phyloP scores from a whole-genome alignment of 192 early-diverging fungal species.

The Podochytrium sp. region DNA sequence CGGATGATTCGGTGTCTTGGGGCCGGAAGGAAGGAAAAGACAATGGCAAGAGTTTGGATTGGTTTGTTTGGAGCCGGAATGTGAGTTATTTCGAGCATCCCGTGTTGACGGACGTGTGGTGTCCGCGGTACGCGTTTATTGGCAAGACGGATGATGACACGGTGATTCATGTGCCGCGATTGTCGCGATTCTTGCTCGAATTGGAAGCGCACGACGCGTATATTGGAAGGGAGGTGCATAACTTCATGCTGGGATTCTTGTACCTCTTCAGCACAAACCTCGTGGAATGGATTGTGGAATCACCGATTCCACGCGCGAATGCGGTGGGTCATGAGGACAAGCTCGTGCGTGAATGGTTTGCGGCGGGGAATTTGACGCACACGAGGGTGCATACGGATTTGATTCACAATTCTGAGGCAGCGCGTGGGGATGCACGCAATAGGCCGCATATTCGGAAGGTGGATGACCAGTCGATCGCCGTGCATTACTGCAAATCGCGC shows the following conservation, averaged over 20 bases:
- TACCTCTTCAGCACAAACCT: not conserved
- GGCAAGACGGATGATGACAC: slow-evolving; percentile 18
- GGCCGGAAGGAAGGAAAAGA: not conserved
- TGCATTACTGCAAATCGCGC: too few relatives aligned
- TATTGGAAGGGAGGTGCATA: not conserved
- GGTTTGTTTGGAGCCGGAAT: not conserved
- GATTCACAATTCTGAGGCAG: too few relatives aligned
- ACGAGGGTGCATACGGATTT: too few relatives aligned
- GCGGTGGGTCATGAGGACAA: not conserved
- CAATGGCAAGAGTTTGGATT: slow-evolving; percentile 18
- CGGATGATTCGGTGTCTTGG: not conserved
- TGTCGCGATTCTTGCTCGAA: not conserved
- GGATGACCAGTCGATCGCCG: too few relatives aligned
- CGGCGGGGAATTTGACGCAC: not conserved
- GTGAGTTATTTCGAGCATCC: not conserved
- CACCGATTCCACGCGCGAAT: not conserved
- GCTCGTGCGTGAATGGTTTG: not conserved
- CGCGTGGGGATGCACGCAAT: too few relatives aligned
- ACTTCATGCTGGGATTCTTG: not conserved
- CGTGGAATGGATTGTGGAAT: not conserved
- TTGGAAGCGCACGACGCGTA: not conserved
- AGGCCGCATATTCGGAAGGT: too few relatives aligned
- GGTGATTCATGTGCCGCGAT: slow-evolving; percentile 9
- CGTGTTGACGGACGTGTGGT: not conserved
- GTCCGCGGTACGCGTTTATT: slow-evolving; percentile 1